A percentile compares a stretch with the other conserved stretches of the same genome.
Conservation (phyloP, 768 basidiomycete genomes). For the Glaciozyma antarctica region DNA sequence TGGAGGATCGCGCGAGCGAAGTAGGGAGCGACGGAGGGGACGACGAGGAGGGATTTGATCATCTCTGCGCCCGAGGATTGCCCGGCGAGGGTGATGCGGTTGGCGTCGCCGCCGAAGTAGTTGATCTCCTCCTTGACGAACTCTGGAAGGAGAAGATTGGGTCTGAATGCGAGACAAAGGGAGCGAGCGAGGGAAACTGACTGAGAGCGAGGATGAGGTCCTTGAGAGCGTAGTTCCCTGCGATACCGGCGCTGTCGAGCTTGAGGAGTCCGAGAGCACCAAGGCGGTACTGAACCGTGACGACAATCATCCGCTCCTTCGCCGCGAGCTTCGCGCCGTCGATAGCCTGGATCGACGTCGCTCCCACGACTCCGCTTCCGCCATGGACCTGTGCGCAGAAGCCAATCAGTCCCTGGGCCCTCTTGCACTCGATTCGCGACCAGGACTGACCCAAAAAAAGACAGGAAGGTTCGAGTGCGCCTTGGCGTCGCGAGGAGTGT, state of each 20-base stretch:
- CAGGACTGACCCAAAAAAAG: conserved; percentile 37
- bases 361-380: conserved; percentile 66
- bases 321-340: conserved; percentile 67
- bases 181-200: neutral
- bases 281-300: conserved; percentile 73
- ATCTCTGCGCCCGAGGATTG: conserved; percentile 47
- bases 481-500: conserved; percentile 44
- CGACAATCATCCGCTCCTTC: conserved; percentile 64
- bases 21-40: conserved; percentile 58
- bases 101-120: conserved; percentile 60
- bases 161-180: neutral
- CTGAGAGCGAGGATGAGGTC: conserved; percentile 58
- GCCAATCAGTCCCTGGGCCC: neutral
- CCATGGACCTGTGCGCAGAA: conserved; percentile 61
- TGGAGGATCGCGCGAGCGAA: conserved; percentile 74
- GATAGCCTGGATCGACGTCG: conserved; percentile 59
- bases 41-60: conserved; percentile 65
- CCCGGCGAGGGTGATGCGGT: conserved; percentile 45
- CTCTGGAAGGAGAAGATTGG: conserved; percentile 36
- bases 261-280: conserved; percentile 51
- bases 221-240: conserved; percentile 58
- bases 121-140: conserved; percentile 55
- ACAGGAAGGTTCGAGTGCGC: conserved; percentile 30
- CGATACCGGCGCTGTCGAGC: conserved; percentile 25
- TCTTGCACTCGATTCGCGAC: neutral